Conservation (phyloP, 2,329 filamentous ascomycete genomes). For the Aspergillus ruber region DNA sequence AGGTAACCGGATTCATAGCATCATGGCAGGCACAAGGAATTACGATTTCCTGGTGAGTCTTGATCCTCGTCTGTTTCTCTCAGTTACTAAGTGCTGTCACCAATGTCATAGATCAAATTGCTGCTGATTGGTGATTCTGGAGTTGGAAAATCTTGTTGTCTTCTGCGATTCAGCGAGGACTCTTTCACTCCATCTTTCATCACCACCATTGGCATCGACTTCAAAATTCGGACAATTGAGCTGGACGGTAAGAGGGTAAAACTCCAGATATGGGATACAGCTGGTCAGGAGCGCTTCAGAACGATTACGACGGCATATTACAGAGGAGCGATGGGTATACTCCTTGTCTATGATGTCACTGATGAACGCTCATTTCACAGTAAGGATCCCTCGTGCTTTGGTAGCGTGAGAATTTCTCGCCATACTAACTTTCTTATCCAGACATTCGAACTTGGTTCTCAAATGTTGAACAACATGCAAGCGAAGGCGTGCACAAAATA, state of each 20-base stretch:
- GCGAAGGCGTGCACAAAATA: conserved; percentile 99
- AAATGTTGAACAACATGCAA: conserved; percentile 96
- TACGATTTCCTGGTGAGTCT: conserved; percentile 91
- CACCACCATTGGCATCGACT: conserved; percentile 98
- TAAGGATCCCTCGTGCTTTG: conserved; percentile 43
- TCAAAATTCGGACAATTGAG: conserved; percentile 99
- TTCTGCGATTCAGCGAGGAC: conserved; percentile 94
- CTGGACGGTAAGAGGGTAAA: conserved; percentile 98
- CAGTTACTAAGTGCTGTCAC: conserved; percentile 12
- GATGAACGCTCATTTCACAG: conserved; percentile 94
- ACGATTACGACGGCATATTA: conserved; percentile 99
- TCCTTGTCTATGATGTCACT: conserved; percentile 97
- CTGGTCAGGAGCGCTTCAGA: conserved; percentile 94
- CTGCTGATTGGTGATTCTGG: conserved; percentile 94
- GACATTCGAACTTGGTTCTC: conserved; percentile 99
- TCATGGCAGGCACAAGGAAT: conserved; percentile 94
- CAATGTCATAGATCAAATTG: conserved; percentile 71
- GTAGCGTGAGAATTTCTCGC: not conserved
- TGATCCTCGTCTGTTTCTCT: conserved; percentile 1
- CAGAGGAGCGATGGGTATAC: conserved; percentile 93
- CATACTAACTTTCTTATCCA: conserved; percentile 34
- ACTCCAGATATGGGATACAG: conserved; percentile 99
- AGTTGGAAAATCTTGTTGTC: conserved; percentile 94
- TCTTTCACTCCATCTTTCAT: conserved; percentile 97
- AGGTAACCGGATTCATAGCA: conserved; percentile 10